Conservation (phyloP, 2,329 filamentous ascomycete species). For the Scedosporium minutisporum region DNA sequence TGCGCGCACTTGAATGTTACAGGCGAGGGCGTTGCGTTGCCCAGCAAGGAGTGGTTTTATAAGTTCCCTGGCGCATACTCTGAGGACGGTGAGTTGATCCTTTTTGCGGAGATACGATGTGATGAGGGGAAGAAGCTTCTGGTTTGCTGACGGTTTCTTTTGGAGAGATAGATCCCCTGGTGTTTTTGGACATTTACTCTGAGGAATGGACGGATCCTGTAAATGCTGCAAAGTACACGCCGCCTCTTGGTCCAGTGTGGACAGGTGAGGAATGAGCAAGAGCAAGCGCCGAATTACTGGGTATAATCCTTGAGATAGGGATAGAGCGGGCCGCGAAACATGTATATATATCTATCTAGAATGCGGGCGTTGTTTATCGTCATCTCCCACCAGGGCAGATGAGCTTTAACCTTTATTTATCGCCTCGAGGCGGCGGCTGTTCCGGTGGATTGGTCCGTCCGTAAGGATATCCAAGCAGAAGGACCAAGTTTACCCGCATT, state of each 20-base stretch:
- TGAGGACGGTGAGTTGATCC: neutral
- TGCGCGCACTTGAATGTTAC: conserved; percentile 53
- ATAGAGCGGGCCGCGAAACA: too few species aligned
- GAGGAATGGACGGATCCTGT: conserved; percentile 4
- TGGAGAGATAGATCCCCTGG: neutral
- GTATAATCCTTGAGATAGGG: too few species aligned
- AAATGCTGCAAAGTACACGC: conserved; percentile 2
- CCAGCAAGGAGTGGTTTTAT: neutral
- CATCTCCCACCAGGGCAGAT: too few species aligned
- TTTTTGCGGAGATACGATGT: neutral
- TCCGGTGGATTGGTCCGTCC: too few species aligned
- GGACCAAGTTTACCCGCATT: too few species aligned
- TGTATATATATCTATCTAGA: too few species aligned
- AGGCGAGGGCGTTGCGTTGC: conserved; percentile 27
- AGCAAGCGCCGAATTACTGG: neutral
- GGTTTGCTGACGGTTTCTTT: neutral
- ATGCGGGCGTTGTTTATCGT: too few species aligned
- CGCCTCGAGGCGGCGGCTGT: too few species aligned
- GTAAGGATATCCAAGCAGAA: too few species aligned
- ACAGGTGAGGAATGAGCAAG: neutral
- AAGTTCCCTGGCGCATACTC: conserved; percentile 5
- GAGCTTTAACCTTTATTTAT: too few species aligned
- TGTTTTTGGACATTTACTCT: conserved; percentile 6
- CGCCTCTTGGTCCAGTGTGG: conserved; percentile 4
- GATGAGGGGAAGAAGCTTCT: neutral